Conservation (phyloP, 306 rosid genomes). For the Morella rubra region DNA sequence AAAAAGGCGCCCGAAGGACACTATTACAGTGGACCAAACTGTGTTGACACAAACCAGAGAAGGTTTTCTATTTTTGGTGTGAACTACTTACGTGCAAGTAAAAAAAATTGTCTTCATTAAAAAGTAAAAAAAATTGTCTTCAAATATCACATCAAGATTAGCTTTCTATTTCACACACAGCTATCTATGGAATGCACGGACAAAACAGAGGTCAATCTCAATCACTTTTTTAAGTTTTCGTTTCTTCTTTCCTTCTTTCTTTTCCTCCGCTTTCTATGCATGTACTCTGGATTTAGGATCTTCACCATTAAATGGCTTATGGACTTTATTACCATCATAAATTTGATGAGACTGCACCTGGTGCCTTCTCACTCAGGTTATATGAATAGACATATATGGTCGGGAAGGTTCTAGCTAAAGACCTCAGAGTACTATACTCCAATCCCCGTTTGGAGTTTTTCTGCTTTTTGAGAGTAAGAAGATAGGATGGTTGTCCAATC, state of each 20-base stretch:
- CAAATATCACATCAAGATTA: background rate
- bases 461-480: no score
- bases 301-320: background rate
- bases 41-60: no score
- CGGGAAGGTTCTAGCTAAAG: no score
- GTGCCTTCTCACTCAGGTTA: no score
- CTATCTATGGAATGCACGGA: background rate
- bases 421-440: no score
- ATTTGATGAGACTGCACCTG: no score
- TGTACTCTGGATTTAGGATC: no score
- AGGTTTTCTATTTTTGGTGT: background rate
- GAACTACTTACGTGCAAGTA: background rate
- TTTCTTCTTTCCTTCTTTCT: no score
- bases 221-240: background rate
- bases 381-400: no score
- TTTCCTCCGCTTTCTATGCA: no score
- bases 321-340: background rate
- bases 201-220: background rate
- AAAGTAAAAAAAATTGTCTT: background rate
- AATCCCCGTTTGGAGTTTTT: no score
- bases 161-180: background rate
- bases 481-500: no score
- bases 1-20: background rate
- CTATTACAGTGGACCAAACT: slow-evolving; percentile 1
- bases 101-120: background rate